Evolutionary conservation across 2,329 filamentous ascomycete species (phyloP).

Genomic region (Colletotrichum sp.): DNA sequence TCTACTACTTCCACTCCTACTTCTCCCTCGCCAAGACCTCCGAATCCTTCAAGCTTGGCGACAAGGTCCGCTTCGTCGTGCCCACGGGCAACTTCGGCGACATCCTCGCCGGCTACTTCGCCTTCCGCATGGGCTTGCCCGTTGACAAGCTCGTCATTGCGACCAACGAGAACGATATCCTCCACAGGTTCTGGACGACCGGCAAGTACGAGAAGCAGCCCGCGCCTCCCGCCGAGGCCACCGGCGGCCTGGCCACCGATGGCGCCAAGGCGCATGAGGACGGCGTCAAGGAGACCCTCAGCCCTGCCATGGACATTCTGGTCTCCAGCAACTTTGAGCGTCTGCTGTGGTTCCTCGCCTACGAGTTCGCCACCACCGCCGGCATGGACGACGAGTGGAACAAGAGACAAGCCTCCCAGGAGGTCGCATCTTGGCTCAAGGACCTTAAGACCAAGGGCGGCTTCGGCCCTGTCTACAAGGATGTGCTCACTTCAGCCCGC

Average conservation of each 20-base stretch:
- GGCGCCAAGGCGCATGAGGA: constrained; percentile 68
- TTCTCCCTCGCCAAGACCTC: constrained; percentile 75
- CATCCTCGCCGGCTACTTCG: constrained; percentile 92
- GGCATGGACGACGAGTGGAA: constrained; percentile 71
- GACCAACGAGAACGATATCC: constrained; percentile 97
- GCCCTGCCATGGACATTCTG: constrained; percentile 96
- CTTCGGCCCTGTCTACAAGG: constrained; percentile 77
- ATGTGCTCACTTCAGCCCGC: constrained; percentile 74
- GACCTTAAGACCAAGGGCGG: constrained; percentile 82
- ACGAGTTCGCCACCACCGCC: constrained; percentile 66
- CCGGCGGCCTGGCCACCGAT: constrained; percentile 69
- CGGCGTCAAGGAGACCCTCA: constrained; percentile 89
- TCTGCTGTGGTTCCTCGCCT: constrained; percentile 90
- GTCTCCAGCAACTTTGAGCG: constrained; percentile 97
- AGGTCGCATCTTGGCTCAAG: constrained; percentile 79
- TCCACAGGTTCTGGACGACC: constrained; percentile 92
- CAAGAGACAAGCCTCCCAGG: constrained; percentile 74
- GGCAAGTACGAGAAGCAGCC: constrained; percentile 89
- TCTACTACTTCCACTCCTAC: constrained; percentile 96
- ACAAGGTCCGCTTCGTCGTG: constrained; percentile 83
- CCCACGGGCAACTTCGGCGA: constrained; percentile 98
- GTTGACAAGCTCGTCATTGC: constrained; percentile 88
- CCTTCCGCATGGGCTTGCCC: constrained; percentile 87
- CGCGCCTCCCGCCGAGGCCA: constrained; percentile 59
- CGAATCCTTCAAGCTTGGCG: constrained; percentile 62